Base-by-base conservation (phyloP, 148 eudicot genomes). In the Arctostaphylos glauca region DNA sequence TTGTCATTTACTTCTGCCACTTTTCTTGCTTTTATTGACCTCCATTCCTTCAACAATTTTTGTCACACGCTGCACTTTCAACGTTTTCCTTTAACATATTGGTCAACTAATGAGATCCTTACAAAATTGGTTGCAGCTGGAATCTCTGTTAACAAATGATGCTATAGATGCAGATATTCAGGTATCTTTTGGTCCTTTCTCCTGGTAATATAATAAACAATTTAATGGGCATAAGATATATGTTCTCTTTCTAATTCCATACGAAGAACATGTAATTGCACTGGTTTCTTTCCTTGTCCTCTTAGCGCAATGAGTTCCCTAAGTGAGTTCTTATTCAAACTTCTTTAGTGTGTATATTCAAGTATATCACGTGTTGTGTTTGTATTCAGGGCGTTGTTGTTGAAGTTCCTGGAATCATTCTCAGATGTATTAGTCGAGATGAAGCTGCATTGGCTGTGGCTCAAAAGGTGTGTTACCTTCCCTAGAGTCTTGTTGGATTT, bases 361-460 rank as follows among this genome's bases (percentile, higher is more conserved):
- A 12, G 38, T n/a, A 71, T 0, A 74, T 46, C 0, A 52, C 38
- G 9, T 78, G 71, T 70, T 74, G 5, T 38, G 25, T 75, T 52
- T 66, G 18, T 64, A n/a, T 84, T 19, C 83, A 87, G 91, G 88
- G 85, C 74, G 48, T 86, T 64, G 67, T 89, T 88, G 81, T 67
- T 81, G 85, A 97, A 82, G 90, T 97, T 87, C 96, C 94, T 15
- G 93, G 87, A 82, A 89, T 94, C 78, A 88, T 97, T 73, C 84
- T 92, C 25, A 91, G 87, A 89, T 93, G 96, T 87, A 87, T 88
- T 23, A 90, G 90, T 84, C 97, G 97, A 84, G 99, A 97, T 87
- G 98, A 97, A 85, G 97, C 94, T 84, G 96, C 98, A 68, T 84
- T 91, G 84, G 98, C 99, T 74, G 93, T 97, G 25, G 94, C 99